Conservation (phyloP, 805 yeast species). For the Soucietia sequanensis region DNA sequence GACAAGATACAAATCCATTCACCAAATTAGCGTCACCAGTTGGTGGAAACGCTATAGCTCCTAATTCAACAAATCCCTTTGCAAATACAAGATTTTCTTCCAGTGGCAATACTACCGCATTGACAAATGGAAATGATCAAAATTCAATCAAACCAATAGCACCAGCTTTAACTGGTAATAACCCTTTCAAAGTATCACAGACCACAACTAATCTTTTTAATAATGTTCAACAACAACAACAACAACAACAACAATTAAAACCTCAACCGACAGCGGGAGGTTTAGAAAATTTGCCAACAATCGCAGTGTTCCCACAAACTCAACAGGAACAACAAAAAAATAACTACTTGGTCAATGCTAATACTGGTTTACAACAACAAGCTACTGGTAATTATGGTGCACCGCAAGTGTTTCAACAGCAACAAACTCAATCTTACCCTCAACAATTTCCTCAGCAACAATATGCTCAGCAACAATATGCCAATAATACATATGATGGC, state of each 20-base stretch:
- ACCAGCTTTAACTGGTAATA: conserved; percentile 51
- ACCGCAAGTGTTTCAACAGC: conserved; percentile 15
- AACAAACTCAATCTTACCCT: conserved; percentile 12
- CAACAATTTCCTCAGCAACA: conserved; percentile 8
- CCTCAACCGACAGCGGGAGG: conserved; percentile 73
- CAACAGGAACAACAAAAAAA: conserved; percentile 43
- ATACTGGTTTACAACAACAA: conserved; percentile 30
- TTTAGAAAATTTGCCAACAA: conserved; percentile 60
- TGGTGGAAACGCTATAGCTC: conserved; percentile 17
- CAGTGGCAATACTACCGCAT: conserved; percentile 30
- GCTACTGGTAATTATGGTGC: conserved; percentile 9
- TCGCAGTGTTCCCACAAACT: conserved; percentile 69
- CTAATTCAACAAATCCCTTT: conserved; percentile 44
- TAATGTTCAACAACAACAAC: conserved; percentile 16
- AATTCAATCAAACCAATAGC: conserved; percentile 14
- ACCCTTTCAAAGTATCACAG: conserved; percentile 55
- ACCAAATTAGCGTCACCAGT: conserved; percentile 16
- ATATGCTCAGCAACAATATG: too few relatives aligned
- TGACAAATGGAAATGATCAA: conserved; percentile 14
- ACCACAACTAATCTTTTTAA: conserved; percentile 33
- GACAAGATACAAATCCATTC: conserved; percentile 39
- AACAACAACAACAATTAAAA: conserved; percentile 28
- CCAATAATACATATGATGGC: too few relatives aligned
- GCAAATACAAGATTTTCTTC: conserved; percentile 36
- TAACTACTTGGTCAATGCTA: conserved; percentile 36